Evolutionary conservation across 164 flowering plant species (phyloP), one percentile per base, ranked within the genome.

Genomic region (Vitis rupestris): DNA sequence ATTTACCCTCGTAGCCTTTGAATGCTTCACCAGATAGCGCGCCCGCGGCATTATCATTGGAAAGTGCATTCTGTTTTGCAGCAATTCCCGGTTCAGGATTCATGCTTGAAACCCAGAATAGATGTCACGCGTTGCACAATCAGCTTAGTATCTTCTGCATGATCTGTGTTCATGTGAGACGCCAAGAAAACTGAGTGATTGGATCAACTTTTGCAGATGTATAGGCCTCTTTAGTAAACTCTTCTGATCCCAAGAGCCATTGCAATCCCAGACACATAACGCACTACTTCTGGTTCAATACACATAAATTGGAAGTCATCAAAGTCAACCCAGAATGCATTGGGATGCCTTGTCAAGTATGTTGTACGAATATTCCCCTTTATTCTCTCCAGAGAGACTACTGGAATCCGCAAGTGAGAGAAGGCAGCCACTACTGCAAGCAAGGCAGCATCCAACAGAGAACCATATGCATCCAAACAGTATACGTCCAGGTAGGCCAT

Each of bases 131-230:
- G 86, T 61, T 86, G 91, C 70, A 91, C 99, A 58, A 92, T 90
- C 61, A 81, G 74, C 76, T 82, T 92, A 59, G 97, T 95, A 71
- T 95, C 99, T 57, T 92, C 96, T 66, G 74, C 86, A 78, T 95
- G 99, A 80, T 95, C 98, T 66, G 72, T 90, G 69, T 94, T 94
- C 99, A 94, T 94, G 84, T 94, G 99, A 61, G 92, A 86, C 85
- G 89, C 71, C 27, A 94, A 47, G 99, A 76, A 72, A 92, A 95
- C 71, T 95, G 97, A 78, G 93, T 78, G 59, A 92, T 88, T 63
- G 88, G 93, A 83, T 95, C 99, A 74, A 88, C 96, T 84, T 88
- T 82, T 65, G 96, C 89, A 48, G 82, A 81, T 75, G 78, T 77
- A 64, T 74, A 94, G 50, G 84, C 89, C 69, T 89, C 93, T 58